Evolutionary conservation across 1,284 basidiomycete genomes (phyloP).

Genomic region (Melampsora americana): DNA sequence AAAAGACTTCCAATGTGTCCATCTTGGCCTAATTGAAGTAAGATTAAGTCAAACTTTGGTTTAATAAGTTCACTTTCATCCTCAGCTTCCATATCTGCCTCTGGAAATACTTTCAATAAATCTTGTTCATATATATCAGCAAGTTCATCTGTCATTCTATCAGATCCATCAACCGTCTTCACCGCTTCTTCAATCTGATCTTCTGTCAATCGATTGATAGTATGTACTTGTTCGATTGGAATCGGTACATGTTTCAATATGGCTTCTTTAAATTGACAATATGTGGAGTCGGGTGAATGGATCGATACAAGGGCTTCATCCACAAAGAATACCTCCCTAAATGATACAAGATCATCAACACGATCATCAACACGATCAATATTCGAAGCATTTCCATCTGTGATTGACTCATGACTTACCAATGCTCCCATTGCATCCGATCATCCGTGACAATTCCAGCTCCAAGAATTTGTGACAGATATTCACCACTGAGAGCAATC

Average conservation of each 20-base stretch:
- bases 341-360: neutral
- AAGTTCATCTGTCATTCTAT: slow-evolving; percentile 31
- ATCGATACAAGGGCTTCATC: slow-evolving; percentile 36
- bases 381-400: neutral
- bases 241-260: slow-evolving; percentile 40
- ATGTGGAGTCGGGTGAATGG: slow-evolving; percentile 31
- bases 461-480: slow-evolving; percentile 15
- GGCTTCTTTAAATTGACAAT: slow-evolving; percentile 15
- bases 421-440: slow-evolving; percentile 30
- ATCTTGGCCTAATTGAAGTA: slow-evolving; percentile 21
- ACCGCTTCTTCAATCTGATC: slow-evolving; percentile 19
- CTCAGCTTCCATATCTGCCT: slow-evolving; percentile 28
- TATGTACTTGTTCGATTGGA: slow-evolving; percentile 30
- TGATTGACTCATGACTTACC: slow-evolving; percentile 6
- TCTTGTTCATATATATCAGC: slow-evolving; percentile 41
- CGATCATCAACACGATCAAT: neutral
- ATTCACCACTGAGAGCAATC: slow-evolving; percentile 25
- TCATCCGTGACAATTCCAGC: slow-evolving; percentile 30
- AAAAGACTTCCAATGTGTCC: slow-evolving; percentile 41
- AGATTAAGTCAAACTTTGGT: slow-evolving; percentile 37
- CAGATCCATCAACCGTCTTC: slow-evolving; percentile 29
- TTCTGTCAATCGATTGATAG: slow-evolving; percentile 26
- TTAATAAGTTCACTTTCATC: neutral
- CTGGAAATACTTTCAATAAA: slow-evolving; percentile 33
- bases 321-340: slow-evolving; percentile 29